Conservation (phyloP, 192 early-diverging fungal species). For the Funneliformis geosporum region DNA sequence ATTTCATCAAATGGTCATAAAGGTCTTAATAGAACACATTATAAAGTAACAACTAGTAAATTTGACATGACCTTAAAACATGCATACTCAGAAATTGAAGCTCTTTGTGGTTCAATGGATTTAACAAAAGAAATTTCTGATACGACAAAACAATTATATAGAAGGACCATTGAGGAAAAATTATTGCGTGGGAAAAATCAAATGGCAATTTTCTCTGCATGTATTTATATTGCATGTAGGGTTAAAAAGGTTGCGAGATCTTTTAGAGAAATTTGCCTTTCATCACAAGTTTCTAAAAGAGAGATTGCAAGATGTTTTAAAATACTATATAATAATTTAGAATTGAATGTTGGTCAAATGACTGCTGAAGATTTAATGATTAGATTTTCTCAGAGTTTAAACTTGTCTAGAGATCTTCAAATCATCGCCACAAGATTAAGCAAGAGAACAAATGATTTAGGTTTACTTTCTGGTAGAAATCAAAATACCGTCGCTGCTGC, state of each 20-base stretch:
- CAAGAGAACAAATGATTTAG: conserved; percentile 67
- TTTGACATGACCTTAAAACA: conserved; percentile 67
- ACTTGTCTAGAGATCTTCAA: conserved; percentile 63
- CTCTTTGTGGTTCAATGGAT: conserved; percentile 78
- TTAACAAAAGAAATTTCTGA: conserved; percentile 69
- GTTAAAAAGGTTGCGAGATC: conserved; percentile 80
- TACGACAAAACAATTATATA: conserved; percentile 83
- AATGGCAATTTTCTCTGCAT: conserved; percentile 82
- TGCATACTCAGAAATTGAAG: conserved; percentile 72
- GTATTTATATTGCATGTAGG: conserved; percentile 90
- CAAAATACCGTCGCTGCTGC: conserved; percentile 89
- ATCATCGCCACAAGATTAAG: conserved; percentile 68
- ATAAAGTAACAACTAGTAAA: conserved; percentile 66
- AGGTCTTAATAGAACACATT: conserved; percentile 68
- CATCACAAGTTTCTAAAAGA: conserved; percentile 87
- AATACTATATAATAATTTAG: conserved; percentile 53
- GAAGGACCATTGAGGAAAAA: conserved; percentile 77
- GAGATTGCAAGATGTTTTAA: conserved; percentile 86
- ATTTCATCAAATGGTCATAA: conserved; percentile 55
- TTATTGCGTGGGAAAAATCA: conserved; percentile 73
- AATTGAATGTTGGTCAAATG: conserved; percentile 61
- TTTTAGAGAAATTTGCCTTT: conserved; percentile 87
- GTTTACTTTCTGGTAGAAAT: conserved; percentile 81
- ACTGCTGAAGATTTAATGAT: conserved; percentile 71
- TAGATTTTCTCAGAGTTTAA: conserved; percentile 79